A percentile compares a stretch with the other conserved stretches of the same genome.
These are phyloP conservation scores for Xylaria castorea DNA, from an alignment of 495 filamentous ascomycete species.

Conservation along the genomic window DNA sequence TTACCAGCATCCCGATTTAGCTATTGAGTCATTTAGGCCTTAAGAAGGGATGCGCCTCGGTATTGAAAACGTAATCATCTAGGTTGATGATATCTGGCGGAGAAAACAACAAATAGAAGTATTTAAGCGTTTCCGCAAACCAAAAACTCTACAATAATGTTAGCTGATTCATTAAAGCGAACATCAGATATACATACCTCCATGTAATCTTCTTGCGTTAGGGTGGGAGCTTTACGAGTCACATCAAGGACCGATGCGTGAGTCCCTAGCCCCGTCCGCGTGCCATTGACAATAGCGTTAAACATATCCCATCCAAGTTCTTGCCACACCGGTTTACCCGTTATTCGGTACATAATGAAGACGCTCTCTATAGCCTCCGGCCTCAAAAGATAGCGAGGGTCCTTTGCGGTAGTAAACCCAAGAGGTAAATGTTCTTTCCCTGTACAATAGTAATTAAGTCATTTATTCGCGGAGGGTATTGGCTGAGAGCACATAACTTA, in stretches of 20 bases:
- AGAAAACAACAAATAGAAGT: conserved; percentile 78
- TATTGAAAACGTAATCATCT: conserved; percentile 77
- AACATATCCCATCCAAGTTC: conserved; percentile 82
- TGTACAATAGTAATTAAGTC: neutral
- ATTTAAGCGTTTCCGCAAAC: conserved; percentile 80
- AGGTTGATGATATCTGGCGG: conserved; percentile 70
- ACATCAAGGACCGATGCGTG: conserved; percentile 71
- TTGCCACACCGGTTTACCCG: conserved; percentile 65
- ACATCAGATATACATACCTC: conserved; percentile 40
- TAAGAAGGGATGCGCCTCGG: conserved; percentile 58
- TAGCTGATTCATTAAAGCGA: conserved; percentile 25
- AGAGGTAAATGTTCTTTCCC: conserved; percentile 40
- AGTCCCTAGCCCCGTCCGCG: conserved; percentile 62
- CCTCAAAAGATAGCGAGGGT: conserved; percentile 53
- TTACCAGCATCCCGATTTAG: neutral
- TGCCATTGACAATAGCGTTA: conserved; percentile 63
- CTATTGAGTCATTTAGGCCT: conserved; percentile 38
- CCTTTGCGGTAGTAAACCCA: conserved; percentile 49
- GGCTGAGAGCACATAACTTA: conserved; percentile 18
- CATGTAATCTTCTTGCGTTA: conserved; percentile 52
- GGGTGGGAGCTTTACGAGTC: conserved; percentile 33
- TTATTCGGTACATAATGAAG: conserved; percentile 75
- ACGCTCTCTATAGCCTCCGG: conserved; percentile 73
- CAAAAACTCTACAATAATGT: conserved; percentile 60
- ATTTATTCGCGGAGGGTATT: neutral